Conservation (phyloP, 164 flowering plant genomes). For the Nymphaea colorata region DNA sequence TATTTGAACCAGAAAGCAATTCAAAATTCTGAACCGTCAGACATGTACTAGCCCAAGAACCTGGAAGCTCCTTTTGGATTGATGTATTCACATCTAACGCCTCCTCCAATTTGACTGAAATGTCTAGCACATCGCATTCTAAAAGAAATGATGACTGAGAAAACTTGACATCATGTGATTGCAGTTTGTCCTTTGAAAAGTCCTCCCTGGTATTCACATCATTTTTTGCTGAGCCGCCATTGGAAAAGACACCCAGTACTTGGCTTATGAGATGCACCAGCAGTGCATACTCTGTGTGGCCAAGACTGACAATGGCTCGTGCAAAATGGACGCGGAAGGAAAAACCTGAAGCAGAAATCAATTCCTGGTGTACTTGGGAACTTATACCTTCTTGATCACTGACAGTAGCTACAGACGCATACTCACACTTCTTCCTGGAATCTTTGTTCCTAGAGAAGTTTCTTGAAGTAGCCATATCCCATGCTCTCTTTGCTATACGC, state of each 20-base stretch:
- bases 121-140: conserved; percentile 50
- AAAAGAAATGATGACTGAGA: conserved; percentile 57
- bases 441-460: conserved; percentile 28
- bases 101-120: conserved; percentile 30
- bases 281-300: conserved; percentile 29
- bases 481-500: conserved; percentile 52
- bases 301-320: conserved; percentile 26
- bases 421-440: conserved; percentile 43
- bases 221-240: conserved; percentile 4
- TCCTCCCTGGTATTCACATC: background rate
- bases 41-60: conserved; percentile 51
- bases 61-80: conserved; percentile 71
- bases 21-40: conserved; percentile 51
- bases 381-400: conserved; percentile 34
- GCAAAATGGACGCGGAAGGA: conserved; percentile 42
- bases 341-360: conserved; percentile 51
- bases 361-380: conserved; percentile 42
- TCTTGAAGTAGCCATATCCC: conserved; percentile 43
- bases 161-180: conserved; percentile 5
- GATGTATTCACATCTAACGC: conserved; percentile 25
- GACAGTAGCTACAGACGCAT: conserved; percentile 47
- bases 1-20: conserved; percentile 56
- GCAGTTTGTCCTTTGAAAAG: background rate
- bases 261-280: conserved; percentile 37
- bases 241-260: conserved; percentile 29